Evolutionary conservation across 306 rosid species (phyloP).

Genomic region (Heteromeles arbutifolia): DNA sequence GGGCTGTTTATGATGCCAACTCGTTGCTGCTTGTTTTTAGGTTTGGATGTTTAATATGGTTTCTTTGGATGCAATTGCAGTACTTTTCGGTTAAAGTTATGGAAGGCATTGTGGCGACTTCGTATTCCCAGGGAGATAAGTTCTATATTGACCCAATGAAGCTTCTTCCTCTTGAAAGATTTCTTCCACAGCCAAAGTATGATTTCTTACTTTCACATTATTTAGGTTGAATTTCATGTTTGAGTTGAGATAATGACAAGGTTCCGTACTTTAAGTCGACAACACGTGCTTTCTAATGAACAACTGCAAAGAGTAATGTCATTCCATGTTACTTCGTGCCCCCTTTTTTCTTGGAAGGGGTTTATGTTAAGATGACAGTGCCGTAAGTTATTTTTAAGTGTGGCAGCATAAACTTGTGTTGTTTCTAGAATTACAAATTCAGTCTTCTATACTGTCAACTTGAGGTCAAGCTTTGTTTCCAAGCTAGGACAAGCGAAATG

Average conservation of each 20-base stretch:
- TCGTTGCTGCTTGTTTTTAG: not conserved
- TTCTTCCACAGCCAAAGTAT: conserved; percentile 95
- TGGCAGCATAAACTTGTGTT: not conserved
- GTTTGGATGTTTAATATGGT: not conserved
- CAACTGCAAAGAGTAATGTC: not conserved
- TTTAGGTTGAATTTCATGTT: not conserved
- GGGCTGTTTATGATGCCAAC: not conserved
- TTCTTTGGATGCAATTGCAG: conserved; percentile 39
- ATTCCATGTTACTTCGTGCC: not conserved
- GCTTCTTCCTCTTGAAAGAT: conserved; percentile 90
- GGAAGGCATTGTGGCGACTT: conserved; percentile 94
- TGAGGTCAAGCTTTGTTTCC: not conserved
- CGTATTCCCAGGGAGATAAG: conserved; percentile 75
- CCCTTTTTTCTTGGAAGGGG: not conserved
- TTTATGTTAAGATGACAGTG: not conserved
- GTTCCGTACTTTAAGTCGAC: not conserved
- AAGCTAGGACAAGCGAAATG: not conserved
- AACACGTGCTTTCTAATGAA: not conserved
- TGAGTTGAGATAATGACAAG: not conserved
- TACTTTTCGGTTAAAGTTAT: conserved; percentile 71
- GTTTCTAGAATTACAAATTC: not conserved
- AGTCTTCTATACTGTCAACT: not conserved
- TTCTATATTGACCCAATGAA: conserved; percentile 88
- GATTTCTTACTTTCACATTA: conserved; percentile 8
- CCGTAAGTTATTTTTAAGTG: not conserved